Base-by-base conservation (phyloP, 768 basidiomycete species). In the Mycena leptocephala region DNA sequence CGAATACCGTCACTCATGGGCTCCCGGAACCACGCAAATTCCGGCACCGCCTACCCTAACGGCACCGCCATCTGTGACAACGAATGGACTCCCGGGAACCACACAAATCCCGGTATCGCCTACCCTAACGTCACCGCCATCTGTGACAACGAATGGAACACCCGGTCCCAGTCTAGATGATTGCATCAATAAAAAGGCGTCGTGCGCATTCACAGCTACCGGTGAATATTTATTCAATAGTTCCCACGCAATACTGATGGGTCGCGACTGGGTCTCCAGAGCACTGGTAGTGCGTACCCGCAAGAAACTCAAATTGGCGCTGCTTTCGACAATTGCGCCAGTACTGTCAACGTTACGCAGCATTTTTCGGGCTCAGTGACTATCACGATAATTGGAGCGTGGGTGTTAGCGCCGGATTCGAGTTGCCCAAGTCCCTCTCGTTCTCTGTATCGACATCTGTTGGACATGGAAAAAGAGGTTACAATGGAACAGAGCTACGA, bases 331-430 rank as follows among this genome's bases (percentile, higher is more conserved):
- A 59, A 59, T 59, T 59, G 58, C 20, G 58, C 6, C 58, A 20
- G 58, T 20, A 35, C 9, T 20, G 13, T 59, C 9, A 10, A 8
- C 7, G 58, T 59, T 9, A 33, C 30, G 58, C 18, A 35, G 7
- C 28, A 14, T 16, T 59, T 9, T 5, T 59, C 58, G 32, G 58
- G 58, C 30, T 30, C 58, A 20, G 58, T 59, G 58, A 59, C 7
- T 59, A 59, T 59, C 58, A 59, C 33, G 32, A 59, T 22, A 59
- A 59, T 59, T 59, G 58, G 58, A 59, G 58, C 33, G 58, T 59
- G 28, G 20, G 20, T 9, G 58, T 3, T 20, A 7, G 6, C 58
- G 3, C 22, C 20, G 58, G 58, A 20, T 35, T 59, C 58, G 9
- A 9, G 18, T 22, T 59, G 58, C 58, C 58, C 58, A 59, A 32